Percentiles rank a stretch among this genome's conserved stretches.
phyloP scores from a whole-genome alignment of 1,284 basidiomycete genomes.

The Melampsora occidentalis region DNA sequence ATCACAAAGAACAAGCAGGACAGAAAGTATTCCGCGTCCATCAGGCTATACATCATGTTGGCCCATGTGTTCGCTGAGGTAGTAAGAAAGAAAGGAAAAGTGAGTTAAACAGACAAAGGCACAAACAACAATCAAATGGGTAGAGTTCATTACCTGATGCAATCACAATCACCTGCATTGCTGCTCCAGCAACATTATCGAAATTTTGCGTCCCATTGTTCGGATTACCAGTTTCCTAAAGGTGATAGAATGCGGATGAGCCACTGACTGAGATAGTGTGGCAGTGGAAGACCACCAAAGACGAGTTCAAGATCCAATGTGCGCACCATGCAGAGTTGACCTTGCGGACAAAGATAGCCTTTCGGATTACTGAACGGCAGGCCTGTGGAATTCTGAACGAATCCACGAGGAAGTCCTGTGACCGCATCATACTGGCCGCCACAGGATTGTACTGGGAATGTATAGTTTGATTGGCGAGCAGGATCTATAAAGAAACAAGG shows the following conservation, averaged over 20 bases:
- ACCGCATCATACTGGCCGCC: slow-evolving; percentile 62
- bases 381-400: slow-evolving; percentile 38
- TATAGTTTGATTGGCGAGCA: slow-evolving; percentile 52
- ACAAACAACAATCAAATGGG: background rate
- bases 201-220: slow-evolving; percentile 71
- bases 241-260: background rate
- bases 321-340: slow-evolving; percentile 52
- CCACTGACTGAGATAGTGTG: background rate
- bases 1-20: slow-evolving; percentile 86
- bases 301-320: background rate
- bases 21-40: slow-evolving; percentile 85
- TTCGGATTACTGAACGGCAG: slow-evolving; percentile 45
- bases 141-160: slow-evolving; percentile 66
- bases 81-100: slow-evolving; percentile 20
- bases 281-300: background rate
- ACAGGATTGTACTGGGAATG: slow-evolving; percentile 62
- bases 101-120: background rate
- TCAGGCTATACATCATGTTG: slow-evolving; percentile 81
- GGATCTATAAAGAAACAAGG: slow-evolving; percentile 51
- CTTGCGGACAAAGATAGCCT: slow-evolving; percentile 52
- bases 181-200: slow-evolving; percentile 80
- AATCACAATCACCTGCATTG: slow-evolving; percentile 80
- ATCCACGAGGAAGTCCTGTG: slow-evolving; percentile 43
- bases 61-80: slow-evolving; percentile 52
- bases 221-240: slow-evolving; percentile 66